A percentile compares a stretch with the other conserved stretches of the same genome.
Conservation (phyloP, 164 flowering plant species). For the Macadamia tetraphylla region DNA sequence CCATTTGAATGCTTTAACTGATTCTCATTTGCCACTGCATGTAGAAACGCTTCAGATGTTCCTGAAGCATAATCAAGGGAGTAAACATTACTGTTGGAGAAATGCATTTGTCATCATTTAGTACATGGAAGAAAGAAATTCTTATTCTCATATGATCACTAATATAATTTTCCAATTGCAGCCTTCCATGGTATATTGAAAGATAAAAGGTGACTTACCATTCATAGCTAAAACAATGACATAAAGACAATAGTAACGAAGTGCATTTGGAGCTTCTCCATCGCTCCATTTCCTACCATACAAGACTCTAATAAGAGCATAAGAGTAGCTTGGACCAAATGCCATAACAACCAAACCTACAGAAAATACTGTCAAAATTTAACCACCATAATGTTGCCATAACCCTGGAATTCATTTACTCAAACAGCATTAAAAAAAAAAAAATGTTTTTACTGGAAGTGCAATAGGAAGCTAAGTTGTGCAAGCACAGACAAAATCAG, state of each 20-base stretch:
- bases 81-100: background rate
- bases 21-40: constrained; percentile 79
- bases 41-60: constrained; percentile 96
- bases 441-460: no score
- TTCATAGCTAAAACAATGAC: constrained; percentile 88
- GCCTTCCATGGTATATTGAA: background rate
- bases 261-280: constrained; percentile 86
- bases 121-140: background rate
- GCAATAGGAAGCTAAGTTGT: no score
- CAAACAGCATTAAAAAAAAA: no score
- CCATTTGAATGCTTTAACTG: constrained; percentile 74
- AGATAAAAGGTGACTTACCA: constrained; percentile 45
- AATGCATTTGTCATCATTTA: background rate
- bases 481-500: no score
- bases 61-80: constrained; percentile 41
- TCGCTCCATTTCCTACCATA: constrained; percentile 96
- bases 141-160: background rate
- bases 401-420: no score
- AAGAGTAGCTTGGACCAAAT: constrained; percentile 96
- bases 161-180: background rate
- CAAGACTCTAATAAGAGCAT: constrained; percentile 74
- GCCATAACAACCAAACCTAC: constrained; percentile 84
- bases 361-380: constrained; percentile 7
- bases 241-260: constrained; percentile 74
- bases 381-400: background rate